phyloP scores from a whole-genome alignment of 2,329 filamentous ascomycete genomes.

The Sporothrix pseudoabietina region DNA sequence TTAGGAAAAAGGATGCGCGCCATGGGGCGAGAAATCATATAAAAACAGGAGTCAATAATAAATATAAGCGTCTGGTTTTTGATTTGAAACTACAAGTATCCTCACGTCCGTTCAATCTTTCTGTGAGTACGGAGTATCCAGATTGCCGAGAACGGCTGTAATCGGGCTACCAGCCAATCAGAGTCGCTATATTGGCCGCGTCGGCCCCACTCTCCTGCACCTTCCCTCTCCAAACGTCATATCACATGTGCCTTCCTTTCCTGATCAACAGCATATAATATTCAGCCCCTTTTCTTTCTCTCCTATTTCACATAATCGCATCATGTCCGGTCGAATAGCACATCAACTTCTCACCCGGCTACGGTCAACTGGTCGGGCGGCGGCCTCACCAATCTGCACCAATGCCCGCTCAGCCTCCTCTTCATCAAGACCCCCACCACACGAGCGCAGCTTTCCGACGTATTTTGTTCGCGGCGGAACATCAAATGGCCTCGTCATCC shows the following conservation, averaged over 20 bases:
- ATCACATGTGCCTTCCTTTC: not conserved
- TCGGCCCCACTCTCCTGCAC: conserved; percentile 3
- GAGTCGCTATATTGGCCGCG: not conserved
- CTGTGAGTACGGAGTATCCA: too few relatives aligned
- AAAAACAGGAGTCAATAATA: conserved; percentile 26
- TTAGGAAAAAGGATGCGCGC: conserved; percentile 19
- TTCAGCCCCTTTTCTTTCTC: not conserved
- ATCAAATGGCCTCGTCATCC: conserved; percentile 40
- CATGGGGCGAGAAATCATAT: conserved; percentile 17
- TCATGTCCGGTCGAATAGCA: not conserved
- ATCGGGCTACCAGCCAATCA: not conserved
- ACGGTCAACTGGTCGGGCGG: not conserved
- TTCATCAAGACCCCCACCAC: not conserved
- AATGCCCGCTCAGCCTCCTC: not conserved
- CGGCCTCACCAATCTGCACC: not conserved
- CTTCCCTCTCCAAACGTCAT: conserved; percentile 5
- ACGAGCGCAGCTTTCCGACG: conserved; percentile 37
- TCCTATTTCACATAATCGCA: not conserved
- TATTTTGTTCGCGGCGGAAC: conserved; percentile 41
- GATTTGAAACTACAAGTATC: not conserved
- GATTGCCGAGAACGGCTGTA: not conserved
- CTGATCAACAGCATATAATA: not conserved
- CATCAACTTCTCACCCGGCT: not conserved
- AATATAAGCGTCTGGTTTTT: conserved; percentile 7
- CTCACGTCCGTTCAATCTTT: not conserved